Conservation (phyloP, 257 asterid species). For the Solanum arcanum region DNA sequence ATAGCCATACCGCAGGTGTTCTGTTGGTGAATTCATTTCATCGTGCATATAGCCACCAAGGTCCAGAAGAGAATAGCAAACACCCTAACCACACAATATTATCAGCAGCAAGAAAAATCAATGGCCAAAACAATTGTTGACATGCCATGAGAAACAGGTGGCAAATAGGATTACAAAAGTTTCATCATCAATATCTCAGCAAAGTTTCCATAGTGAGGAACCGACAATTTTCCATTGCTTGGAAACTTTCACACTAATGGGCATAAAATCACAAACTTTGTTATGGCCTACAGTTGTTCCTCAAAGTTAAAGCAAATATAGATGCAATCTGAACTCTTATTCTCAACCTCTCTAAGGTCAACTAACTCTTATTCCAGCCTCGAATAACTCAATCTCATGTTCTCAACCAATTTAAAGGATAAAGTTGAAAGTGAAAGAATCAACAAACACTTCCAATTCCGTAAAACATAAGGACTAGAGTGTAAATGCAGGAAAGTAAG, state of each 20-base stretch:
- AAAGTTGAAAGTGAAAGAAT: background rate
- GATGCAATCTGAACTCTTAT: background rate
- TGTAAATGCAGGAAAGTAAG: background rate
- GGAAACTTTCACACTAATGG: background rate
- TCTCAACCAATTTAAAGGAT: background rate
- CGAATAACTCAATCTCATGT: background rate
- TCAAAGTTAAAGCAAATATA: background rate
- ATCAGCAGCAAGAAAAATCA: background rate
- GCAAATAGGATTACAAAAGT: background rate
- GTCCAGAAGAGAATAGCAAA: slow-evolving; percentile 56
- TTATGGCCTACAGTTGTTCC: background rate
- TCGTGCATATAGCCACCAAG: slow-evolving; percentile 27
- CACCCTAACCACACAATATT: slow-evolving; percentile 34
- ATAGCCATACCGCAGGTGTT: slow-evolving; percentile 31
- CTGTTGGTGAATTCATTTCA: slow-evolving; percentile 19
- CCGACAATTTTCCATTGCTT: background rate
- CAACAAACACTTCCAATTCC: background rate
- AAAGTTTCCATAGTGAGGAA: background rate
- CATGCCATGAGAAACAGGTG: background rate
- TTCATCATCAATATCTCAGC: background rate
- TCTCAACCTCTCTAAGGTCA: background rate
- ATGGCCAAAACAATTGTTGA: background rate
- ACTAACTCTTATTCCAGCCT: background rate
- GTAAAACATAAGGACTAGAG: background rate
- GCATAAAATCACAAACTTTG: background rate